phyloP scores from a whole-genome alignment of 2,329 filamentous ascomycete genomes.

The Fusarium dlaminii region DNA sequence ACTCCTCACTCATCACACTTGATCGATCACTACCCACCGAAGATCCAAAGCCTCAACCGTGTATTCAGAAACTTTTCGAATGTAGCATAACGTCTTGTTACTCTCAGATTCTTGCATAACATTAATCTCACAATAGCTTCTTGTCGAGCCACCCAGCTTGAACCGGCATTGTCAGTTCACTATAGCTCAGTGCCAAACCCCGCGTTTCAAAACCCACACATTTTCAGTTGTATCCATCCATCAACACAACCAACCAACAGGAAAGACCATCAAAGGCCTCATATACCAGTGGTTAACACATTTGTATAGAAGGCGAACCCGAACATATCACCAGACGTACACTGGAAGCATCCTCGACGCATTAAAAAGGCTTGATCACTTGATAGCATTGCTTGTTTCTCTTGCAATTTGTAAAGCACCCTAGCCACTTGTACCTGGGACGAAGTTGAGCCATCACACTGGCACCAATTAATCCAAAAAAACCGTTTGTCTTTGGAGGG shows the following conservation, averaged over 20 bases:
- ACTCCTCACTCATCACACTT: not conserved
- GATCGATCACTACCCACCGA: not conserved
- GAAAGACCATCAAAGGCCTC: not conserved
- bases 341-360: not conserved
- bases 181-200: slow-evolving; percentile 16
- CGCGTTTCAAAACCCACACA: slow-evolving; percentile 30
- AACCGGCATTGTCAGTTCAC: slow-evolving; percentile 13
- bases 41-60: not conserved
- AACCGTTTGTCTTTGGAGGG: not conserved
- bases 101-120: not conserved
- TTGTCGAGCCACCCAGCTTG: not conserved
- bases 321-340: not conserved
- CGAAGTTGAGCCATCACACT: slow-evolving; percentile 20
- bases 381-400: not conserved
- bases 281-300: not conserved
- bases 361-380: not conserved
- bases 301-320: not conserved
- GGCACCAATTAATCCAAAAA: slow-evolving; percentile 30
- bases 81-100: not conserved
- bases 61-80: not conserved
- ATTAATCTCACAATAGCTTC: not conserved
- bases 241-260: not conserved
- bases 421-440: not conserved
- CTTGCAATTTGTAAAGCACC: not conserved
- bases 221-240: not conserved